Base-by-base conservation (phyloP, 371 early-diverging fungal genomes). In the Mucor ambiguus region DNA sequence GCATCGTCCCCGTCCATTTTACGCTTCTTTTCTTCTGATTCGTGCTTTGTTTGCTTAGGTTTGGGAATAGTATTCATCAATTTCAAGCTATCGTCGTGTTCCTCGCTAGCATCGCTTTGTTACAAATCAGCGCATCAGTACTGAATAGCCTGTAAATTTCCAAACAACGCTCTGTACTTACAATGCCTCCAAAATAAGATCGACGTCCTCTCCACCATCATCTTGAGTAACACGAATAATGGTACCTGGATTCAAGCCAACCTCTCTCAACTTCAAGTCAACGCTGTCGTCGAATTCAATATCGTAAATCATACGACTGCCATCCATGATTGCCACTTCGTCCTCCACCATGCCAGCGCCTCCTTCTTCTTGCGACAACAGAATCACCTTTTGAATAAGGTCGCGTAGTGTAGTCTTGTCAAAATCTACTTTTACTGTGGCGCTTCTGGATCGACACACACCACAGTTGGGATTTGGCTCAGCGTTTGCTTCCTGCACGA, bases 221-320 rank as follows among this genome's bases (percentile, higher is more conserved):
- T 83, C 85, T 32, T 83, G 75, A 46, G 66, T 70, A 5, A 90
- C 71, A 37, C 83, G 85, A 46, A 91, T 58, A 32, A 87, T 82
- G 49, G 79, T 77, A 22, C 90, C 89, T 49, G 89, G 73, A 18
- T 70, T 74, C 28, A 95, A 61, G 8, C 85, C 81, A 37, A 97
- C 69, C 0, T 83, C 80, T 4, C 71, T 75, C 48, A 97, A 75
- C 0, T 90, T 69, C 52, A 67, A 71, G 1, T 75, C 77, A 4
- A 85, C 69, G 63, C 94, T 95, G 54, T 97, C 97, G 28, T 95
- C 95, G 64, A 91, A 93, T 48, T 98, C 98, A 14, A 87, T 81
- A 70, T 98, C 99, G 65, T 95, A 95, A 33, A 98, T 71, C 28
- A 95, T 74, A 65, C 93, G 89, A 59, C 79, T 84, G 10, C 85